phyloP scores from a whole-genome alignment of 495 filamentous ascomycete species.

The Hypoxylon cercidicola region DNA sequence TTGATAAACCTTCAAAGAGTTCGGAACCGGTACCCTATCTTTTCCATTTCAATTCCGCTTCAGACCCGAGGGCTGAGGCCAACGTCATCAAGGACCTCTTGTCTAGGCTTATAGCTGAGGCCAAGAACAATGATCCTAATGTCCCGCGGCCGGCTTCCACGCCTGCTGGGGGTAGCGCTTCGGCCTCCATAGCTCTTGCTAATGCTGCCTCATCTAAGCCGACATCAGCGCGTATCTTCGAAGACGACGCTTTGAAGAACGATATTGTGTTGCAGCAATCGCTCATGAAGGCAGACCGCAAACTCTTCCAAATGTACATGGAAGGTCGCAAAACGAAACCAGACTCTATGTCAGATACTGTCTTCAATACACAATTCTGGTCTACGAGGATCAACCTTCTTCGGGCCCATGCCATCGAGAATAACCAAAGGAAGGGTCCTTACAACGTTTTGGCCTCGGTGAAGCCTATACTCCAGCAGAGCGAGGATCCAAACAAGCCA shows the following conservation, averaged over 20 bases:
- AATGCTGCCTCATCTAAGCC: slow-evolving; percentile 57
- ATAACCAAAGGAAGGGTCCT: slow-evolving; percentile 80
- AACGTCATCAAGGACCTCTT: slow-evolving; percentile 84
- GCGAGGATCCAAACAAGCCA: slow-evolving; percentile 41
- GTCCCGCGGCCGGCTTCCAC: slow-evolving; percentile 54
- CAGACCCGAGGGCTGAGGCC: slow-evolving; percentile 81
- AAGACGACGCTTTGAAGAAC: slow-evolving; percentile 75
- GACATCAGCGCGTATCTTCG: slow-evolving; percentile 70
- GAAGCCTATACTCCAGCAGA: slow-evolving; percentile 79
- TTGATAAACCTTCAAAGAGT: slow-evolving; percentile 69
- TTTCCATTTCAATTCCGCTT: slow-evolving; percentile 84
- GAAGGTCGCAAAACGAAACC: slow-evolving; percentile 82
- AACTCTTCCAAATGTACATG: slow-evolving; percentile 80
- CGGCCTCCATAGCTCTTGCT: slow-evolving; percentile 60
- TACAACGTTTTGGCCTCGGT: slow-evolving; percentile 95
- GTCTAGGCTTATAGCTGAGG: slow-evolving; percentile 75
- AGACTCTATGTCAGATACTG: slow-evolving; percentile 75
- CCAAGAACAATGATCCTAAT: slow-evolving; percentile 66
- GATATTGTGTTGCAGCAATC: slow-evolving; percentile 86
- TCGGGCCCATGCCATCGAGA: slow-evolving; percentile 89
- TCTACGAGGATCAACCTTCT: slow-evolving; percentile 83
- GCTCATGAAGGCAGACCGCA: slow-evolving; percentile 77
- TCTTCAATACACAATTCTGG: slow-evolving; percentile 94
- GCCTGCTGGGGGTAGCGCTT: slow-evolving; percentile 56
- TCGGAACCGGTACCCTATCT: slow-evolving; percentile 73